Evolutionary conservation across 345 rosid genomes (phyloP).

Genomic region (Toxicodendron radicans): DNA sequence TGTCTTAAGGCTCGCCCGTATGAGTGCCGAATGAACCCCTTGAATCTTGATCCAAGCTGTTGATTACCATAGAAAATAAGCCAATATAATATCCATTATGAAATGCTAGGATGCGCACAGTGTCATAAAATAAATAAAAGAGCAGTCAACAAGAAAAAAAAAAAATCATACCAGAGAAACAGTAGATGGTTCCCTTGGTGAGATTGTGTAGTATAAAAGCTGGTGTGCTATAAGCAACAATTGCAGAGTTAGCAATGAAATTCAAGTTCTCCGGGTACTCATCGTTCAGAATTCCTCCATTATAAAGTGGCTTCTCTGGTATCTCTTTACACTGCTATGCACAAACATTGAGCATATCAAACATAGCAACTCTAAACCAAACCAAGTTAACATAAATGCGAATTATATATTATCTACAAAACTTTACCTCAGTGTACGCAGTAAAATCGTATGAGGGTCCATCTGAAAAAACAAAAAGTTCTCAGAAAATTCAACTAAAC

Average conservation of each 20-base stretch:
- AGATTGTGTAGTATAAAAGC: slow-evolving; percentile 59
- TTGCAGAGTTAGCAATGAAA: not conserved
- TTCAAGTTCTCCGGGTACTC: slow-evolving; percentile 14
- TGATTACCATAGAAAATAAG: slow-evolving; percentile 4
- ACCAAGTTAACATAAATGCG: no score
- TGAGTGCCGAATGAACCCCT: slow-evolving; percentile 45
- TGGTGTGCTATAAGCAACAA: slow-evolving; percentile 35
- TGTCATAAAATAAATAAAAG: not conserved
- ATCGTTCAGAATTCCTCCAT: slow-evolving; percentile 69
- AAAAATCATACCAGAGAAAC: slow-evolving; percentile 67
- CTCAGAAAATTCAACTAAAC: not conserved
- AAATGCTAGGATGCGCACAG: not conserved
- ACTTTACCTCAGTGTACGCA: slow-evolving; percentile 65
- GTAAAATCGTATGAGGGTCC: slow-evolving; percentile 66
- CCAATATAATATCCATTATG: no score
- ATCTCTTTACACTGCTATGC: slow-evolving; percentile 56
- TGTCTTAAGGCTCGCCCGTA: slow-evolving; percentile 65
- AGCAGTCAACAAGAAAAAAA: no score
- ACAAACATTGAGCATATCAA: not conserved
- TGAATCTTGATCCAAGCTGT: slow-evolving; percentile 72
- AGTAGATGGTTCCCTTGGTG: slow-evolving; percentile 47
- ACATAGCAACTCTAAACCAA: not conserved
- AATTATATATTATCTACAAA: not conserved
- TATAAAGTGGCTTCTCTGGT: slow-evolving; percentile 66
- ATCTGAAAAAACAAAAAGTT: slow-evolving; percentile 35